Conservation (phyloP, 2,329 filamentous ascomycete genomes). For the Colletotrichum musae region DNA sequence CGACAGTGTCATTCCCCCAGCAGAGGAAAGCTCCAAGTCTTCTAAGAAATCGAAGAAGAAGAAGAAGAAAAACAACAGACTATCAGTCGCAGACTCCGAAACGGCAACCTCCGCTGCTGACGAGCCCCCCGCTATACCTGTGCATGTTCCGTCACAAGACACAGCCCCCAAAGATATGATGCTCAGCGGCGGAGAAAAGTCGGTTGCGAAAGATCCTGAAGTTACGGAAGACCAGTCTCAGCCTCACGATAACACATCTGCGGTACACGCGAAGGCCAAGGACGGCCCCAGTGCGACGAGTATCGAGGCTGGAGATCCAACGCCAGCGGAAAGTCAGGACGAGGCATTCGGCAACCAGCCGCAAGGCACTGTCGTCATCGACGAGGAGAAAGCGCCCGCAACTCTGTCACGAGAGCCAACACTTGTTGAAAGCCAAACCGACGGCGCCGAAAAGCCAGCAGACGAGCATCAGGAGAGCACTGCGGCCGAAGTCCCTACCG, state of each 20-base stretch:
- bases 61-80: conserved; percentile 45
- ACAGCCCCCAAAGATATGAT: not conserved
- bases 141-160: not conserved
- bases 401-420: conserved; percentile 26
- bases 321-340: conserved; percentile 13
- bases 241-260: not conserved
- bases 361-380: not conserved
- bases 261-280: not conserved
- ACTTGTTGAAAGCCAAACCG: conserved; percentile 30
- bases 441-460: conserved; percentile 34
- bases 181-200: not conserved
- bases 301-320: conserved; percentile 23
- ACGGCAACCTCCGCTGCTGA: not conserved
- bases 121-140: not conserved
- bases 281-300: not conserved
- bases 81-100: conserved; percentile 6
- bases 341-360: conserved; percentile 17
- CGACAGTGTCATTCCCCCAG: not conserved
- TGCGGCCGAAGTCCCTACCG: not conserved
- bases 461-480: conserved; percentile 21
- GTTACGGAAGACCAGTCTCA: not conserved
- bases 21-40: conserved; percentile 26
- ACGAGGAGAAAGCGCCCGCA: conserved; percentile 7
- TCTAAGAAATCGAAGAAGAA: conserved; percentile 37
- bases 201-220: not conserved